Percentiles rank a stretch among this genome's conserved stretches.
Evolutionary conservation across 2,329 filamentous ascomycete species (phyloP).

Genomic region (Phialophora chinensis): DNA sequence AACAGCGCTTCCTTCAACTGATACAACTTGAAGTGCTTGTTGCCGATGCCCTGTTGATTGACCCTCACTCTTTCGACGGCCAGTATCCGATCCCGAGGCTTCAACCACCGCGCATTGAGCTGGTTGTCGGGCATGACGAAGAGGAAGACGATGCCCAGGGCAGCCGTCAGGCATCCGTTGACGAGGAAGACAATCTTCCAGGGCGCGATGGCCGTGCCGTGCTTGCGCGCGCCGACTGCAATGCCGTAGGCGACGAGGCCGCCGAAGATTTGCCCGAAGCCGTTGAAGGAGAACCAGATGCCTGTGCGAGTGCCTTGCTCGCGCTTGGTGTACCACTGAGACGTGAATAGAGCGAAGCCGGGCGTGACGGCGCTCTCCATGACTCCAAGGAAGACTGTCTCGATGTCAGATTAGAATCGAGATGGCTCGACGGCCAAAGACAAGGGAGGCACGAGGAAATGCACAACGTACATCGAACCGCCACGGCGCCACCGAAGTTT

Average conservation of each 20-base stretch:
- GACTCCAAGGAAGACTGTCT: constrained; percentile 53
- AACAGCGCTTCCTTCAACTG: constrained; percentile 67
- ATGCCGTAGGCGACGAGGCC: constrained; percentile 69
- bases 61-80: constrained; percentile 73
- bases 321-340: constrained; percentile 73
- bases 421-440: no score
- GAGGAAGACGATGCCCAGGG: constrained; percentile 57
- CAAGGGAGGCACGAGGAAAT: not conserved
- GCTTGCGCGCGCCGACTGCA: constrained; percentile 59
- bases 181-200: constrained; percentile 70
- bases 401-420: not conserved
- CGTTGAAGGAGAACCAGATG: constrained; percentile 74
- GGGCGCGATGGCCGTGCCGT: constrained; percentile 64
- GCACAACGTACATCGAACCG: constrained; percentile 55
- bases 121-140: constrained; percentile 65
- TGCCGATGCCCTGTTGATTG: constrained; percentile 77
- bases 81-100: constrained; percentile 68
- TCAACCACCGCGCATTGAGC: constrained; percentile 67
- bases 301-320: constrained; percentile 69
- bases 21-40: constrained; percentile 69
- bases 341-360: constrained; percentile 71
- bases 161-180: constrained; percentile 59
- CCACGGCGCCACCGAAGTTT: constrained; percentile 66
- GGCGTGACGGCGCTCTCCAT: constrained; percentile 73
- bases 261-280: constrained; percentile 68